phyloP scores from a whole-genome alignment of 2,329 filamentous ascomycete genomes.

The Colletotrichum abscissum region DNA sequence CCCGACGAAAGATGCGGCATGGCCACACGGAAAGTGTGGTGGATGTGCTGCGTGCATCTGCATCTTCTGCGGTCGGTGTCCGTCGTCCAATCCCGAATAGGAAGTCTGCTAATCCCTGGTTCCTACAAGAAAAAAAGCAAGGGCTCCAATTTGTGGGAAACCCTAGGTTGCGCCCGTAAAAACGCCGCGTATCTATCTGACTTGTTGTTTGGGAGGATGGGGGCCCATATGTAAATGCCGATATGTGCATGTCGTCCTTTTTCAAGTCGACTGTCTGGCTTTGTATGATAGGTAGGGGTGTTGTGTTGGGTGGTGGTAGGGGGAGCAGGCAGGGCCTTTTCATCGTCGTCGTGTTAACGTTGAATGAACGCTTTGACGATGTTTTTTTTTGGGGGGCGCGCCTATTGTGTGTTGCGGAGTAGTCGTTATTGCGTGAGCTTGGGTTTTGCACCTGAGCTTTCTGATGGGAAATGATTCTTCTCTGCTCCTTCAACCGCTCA shows the following conservation, averaged over 20 bases:
- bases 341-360: neutral
- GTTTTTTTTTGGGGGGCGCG: neutral
- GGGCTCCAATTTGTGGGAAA: neutral
- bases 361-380: neutral
- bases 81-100: conserved; percentile 1
- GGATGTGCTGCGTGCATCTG: neutral
- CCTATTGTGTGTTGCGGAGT: neutral
- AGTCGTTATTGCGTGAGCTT: neutral
- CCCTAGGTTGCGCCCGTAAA: neutral
- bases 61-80: neutral
- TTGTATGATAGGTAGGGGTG: neutral
- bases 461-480: neutral
- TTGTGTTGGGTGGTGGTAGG: too few relatives aligned
- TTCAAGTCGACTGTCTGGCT: neutral
- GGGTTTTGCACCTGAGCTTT: neutral
- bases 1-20: neutral
- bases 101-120: neutral
- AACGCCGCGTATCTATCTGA: neutral
- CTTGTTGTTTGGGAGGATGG: too few relatives aligned
- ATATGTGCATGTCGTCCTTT: neutral
- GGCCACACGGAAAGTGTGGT: neutral
- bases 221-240: neutral
- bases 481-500: conserved; percentile 48
- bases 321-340: neutral
- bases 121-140: neutral